Conservation (phyloP, 805 yeast species). For the Komagataella kurtzmanii region DNA sequence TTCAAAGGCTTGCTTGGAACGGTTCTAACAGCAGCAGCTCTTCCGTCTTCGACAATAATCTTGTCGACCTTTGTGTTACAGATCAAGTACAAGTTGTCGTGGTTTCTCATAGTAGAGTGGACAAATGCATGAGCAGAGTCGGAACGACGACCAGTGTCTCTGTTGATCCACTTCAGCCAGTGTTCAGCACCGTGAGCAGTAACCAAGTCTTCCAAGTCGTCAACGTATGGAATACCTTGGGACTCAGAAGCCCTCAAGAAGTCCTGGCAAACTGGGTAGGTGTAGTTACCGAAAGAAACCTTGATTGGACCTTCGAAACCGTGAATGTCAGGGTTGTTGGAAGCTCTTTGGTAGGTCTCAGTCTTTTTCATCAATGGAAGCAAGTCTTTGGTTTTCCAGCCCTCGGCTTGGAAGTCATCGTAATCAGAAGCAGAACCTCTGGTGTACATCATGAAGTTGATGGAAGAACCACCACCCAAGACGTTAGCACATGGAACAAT, state of each 20-base stretch:
- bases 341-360: slow-evolving; percentile 16
- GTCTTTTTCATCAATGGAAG: slow-evolving; percentile 15
- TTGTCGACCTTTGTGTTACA: slow-evolving; percentile 15
- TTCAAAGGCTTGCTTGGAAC: slow-evolving; percentile 12
- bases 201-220: slow-evolving; percentile 13
- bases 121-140: slow-evolving; percentile 16
- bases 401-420: slow-evolving; percentile 16
- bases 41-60: slow-evolving; percentile 14
- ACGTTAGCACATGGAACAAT: slow-evolving; percentile 17
- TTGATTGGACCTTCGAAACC: slow-evolving; percentile 18
- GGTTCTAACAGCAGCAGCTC: slow-evolving; percentile 12
- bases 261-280: slow-evolving; percentile 14
- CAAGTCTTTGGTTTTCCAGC: slow-evolving; percentile 15
- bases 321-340: slow-evolving; percentile 15
- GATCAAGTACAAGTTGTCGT: slow-evolving; percentile 11
- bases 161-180: slow-evolving; percentile 18
- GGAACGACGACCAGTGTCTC: slow-evolving; percentile 17
- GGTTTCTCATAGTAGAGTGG: slow-evolving; percentile 18
- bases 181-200: slow-evolving; percentile 15
- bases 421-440: slow-evolving; percentile 18
- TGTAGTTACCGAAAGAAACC: slow-evolving; percentile 17
- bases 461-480: slow-evolving; percentile 17
- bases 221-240: slow-evolving; percentile 14
- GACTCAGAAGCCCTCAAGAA: slow-evolving; percentile 14
- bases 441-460: slow-evolving; percentile 17